phyloP scores from a whole-genome alignment of 495 filamentous ascomycete genomes.

The Neurospora sp. region DNA sequence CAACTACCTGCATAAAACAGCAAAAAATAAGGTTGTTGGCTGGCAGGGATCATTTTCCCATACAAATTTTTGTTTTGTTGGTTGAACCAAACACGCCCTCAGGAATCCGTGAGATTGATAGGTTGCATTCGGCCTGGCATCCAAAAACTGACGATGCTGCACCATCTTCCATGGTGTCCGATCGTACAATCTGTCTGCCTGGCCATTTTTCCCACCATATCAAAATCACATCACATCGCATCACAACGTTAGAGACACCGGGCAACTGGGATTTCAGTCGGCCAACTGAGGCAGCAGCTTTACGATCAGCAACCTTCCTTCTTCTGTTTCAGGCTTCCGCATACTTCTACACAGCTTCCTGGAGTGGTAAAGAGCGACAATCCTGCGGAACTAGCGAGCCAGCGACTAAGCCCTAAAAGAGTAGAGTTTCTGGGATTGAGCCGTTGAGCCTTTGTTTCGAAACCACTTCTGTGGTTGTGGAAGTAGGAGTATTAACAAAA shows the following conservation, averaged over 20 bases:
- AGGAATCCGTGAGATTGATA: neutral
- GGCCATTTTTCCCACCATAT: neutral
- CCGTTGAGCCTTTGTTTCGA: neutral
- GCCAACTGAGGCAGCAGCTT: too few relatives aligned
- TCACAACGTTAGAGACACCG: neutral
- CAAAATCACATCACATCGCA: neutral
- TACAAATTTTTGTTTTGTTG: too few relatives aligned
- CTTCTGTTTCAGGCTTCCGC: neutral
- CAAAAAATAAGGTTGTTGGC: too few relatives aligned
- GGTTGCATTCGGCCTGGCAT: neutral
- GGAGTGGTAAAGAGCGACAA: neutral
- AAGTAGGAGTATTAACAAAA: too few relatives aligned
- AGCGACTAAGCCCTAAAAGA: neutral
- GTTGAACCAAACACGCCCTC: too few relatives aligned
- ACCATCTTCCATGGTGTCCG: neutral
- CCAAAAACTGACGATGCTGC: too few relatives aligned
- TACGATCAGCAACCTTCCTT: neutral
- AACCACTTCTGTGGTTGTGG: too few relatives aligned
- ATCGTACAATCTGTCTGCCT: neutral
- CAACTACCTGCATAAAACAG: too few relatives aligned
- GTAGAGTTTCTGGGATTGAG: neutral
- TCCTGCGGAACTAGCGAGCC: neutral
- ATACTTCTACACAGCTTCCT: neutral
- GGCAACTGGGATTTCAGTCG: neutral
- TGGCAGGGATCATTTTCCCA: too few relatives aligned